These are phyloP conservation scores for Physcomitrellopsis africana DNA, from an alignment of 225 moss, liverwort and hornwort species.

Conservation along the genomic window DNA sequence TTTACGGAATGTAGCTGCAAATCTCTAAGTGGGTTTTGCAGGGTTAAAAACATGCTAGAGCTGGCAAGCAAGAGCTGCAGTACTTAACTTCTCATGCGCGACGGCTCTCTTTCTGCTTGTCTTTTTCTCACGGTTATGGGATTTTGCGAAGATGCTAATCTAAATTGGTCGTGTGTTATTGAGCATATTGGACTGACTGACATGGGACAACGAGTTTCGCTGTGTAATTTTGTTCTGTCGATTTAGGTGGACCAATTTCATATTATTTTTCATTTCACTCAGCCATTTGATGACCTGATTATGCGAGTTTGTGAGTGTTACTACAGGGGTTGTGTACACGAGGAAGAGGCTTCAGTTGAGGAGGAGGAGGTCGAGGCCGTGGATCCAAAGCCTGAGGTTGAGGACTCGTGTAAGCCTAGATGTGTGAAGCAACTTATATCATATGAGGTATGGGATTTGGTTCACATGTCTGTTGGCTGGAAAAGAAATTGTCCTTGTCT, in stretches of 20 bases:
- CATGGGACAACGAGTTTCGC: background rate
- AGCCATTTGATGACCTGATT: constrained; percentile 5
- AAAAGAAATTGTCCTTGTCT: background rate
- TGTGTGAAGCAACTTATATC: constrained; percentile 79
- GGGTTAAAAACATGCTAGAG: background rate
- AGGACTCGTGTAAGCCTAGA: constrained; percentile 81
- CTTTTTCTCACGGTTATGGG: too few species aligned
- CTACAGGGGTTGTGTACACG: constrained; percentile 35
- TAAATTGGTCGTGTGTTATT: too few species aligned
- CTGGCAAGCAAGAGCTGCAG: background rate
- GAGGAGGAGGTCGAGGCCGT: constrained; percentile 52
- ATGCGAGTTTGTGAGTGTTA: background rate
- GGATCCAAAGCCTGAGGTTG: constrained; percentile 76
- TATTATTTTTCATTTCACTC: too few species aligned
- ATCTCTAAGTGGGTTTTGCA: background rate
- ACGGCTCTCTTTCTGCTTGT: background rate
- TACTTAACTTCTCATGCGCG: background rate
- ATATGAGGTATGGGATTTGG: constrained; percentile 56
- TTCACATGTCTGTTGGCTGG: constrained; percentile 3
- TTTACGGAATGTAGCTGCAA: background rate
- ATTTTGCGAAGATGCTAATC: too few species aligned
- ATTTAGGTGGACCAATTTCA: background rate
- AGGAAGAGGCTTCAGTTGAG: constrained; percentile 34
- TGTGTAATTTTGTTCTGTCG: background rate
- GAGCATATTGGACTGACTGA: too few species aligned